Evolutionary conservation across 1,139 yeast genomes (phyloP).

Genomic region (Scheffersomyces segobiensis): DNA sequence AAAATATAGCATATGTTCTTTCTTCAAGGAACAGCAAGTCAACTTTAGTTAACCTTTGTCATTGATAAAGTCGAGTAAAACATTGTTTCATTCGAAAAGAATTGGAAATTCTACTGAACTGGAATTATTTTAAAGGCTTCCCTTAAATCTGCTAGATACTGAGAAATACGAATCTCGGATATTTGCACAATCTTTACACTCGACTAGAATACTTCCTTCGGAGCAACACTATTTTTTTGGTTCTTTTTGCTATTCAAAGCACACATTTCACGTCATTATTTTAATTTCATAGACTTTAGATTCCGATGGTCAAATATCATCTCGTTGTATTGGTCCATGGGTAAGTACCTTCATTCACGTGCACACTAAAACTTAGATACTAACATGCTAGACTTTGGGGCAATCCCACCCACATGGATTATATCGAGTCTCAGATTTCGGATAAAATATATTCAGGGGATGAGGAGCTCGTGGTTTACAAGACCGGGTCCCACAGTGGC

Average conservation of each 20-base stretch:
- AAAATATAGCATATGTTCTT: background rate
- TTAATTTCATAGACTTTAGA: background rate
- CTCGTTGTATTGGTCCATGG: conserved; percentile 78
- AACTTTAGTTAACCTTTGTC: too few relatives aligned
- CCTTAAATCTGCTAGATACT: background rate
- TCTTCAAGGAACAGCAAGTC: background rate
- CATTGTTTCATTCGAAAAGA: background rate
- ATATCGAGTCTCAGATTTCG: conserved; percentile 35
- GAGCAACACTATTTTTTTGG: background rate
- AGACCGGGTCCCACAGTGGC: conserved; percentile 62
- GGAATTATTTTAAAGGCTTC: background rate
- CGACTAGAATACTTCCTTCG: background rate
- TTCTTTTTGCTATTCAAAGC: background rate
- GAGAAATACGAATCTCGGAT: background rate
- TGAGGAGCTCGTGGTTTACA: conserved; percentile 49
- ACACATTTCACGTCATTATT: too few relatives aligned
- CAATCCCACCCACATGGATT: conserved; percentile 62
- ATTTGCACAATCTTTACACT: background rate
- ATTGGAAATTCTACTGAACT: background rate
- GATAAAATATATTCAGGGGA: conserved; percentile 1
- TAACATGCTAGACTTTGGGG: conserved; percentile 67
- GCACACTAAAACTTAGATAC: conserved; percentile 3
- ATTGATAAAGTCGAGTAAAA: background rate
- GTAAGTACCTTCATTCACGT: conserved; percentile 26
- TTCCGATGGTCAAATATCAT: conserved; percentile 40